These are phyloP conservation scores for Escovopsis weberi DNA, from an alignment of 2,329 filamentous ascomycete species.

Conservation along the genomic window DNA sequence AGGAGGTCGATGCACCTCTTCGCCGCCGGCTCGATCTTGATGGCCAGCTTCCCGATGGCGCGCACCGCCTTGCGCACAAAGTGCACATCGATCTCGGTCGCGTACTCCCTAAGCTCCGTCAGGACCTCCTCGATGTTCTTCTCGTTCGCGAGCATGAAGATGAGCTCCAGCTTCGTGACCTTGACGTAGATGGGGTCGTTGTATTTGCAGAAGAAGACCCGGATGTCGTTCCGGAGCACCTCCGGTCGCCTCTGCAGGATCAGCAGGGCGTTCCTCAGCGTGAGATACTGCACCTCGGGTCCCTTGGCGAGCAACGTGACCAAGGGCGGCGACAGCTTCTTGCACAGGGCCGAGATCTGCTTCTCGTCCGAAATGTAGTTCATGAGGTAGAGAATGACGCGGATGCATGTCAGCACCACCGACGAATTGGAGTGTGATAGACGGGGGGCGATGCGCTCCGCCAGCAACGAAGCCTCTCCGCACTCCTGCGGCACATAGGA, in stretches of 20 bases:
- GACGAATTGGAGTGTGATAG: constrained; percentile 94
- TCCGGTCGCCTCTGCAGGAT: constrained; percentile 89
- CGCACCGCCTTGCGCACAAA: constrained; percentile 96
- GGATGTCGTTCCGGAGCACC: constrained; percentile 87
- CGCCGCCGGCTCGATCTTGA: constrained; percentile 95
- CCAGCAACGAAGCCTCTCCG: constrained; percentile 73
- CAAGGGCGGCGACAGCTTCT: constrained; percentile 86
- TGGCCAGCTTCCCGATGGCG: constrained; percentile 92
- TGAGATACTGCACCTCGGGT: constrained; percentile 95
- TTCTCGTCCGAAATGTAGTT: constrained; percentile 94
- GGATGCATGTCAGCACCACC: constrained; percentile 89
- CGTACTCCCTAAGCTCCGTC: constrained; percentile 88
- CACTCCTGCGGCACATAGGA: constrained; percentile 91
- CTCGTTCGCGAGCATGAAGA: constrained; percentile 96
- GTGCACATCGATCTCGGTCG: constrained; percentile 96
- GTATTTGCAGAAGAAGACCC: constrained; percentile 99
- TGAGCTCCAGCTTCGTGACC: constrained; percentile 94
- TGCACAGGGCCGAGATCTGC: constrained; percentile 72
- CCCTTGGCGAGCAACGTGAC: constrained; percentile 93
- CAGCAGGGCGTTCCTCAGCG: constrained; percentile 80
- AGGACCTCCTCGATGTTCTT: constrained; percentile 92
- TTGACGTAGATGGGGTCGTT: constrained; percentile 99
- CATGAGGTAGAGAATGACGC: constrained; percentile 94
- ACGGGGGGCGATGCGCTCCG: constrained; percentile 87
- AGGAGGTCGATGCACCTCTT: constrained; percentile 83